A percentile compares a stretch with the other conserved stretches of the same genome.
Conservation (phyloP, 805 yeast species). For the Lipomyces kockii region DNA sequence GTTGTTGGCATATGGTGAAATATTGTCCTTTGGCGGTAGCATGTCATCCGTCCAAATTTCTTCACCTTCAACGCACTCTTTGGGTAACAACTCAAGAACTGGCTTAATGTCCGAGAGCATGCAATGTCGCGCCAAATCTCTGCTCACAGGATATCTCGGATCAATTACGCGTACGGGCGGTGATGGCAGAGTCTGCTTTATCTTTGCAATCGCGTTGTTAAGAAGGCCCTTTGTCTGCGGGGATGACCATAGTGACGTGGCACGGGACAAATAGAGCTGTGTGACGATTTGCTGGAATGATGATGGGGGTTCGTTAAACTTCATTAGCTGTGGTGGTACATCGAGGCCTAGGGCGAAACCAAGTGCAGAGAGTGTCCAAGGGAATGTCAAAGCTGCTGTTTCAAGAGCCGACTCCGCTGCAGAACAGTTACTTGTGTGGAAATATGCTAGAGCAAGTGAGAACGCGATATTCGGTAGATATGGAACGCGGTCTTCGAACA, state of each 20-base stretch:
- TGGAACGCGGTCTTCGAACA: slow-evolving; percentile 66
- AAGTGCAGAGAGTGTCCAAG: slow-evolving; percentile 59
- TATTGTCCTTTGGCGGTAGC: slow-evolving; percentile 38
- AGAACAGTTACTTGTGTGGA: slow-evolving; percentile 45
- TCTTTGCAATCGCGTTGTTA: slow-evolving; percentile 9
- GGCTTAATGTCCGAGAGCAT: slow-evolving; percentile 39
- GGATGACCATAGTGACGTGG: slow-evolving; percentile 37
- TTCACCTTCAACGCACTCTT: slow-evolving; percentile 28
- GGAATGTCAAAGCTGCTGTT: slow-evolving; percentile 60
- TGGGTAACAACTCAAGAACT: slow-evolving; percentile 35
- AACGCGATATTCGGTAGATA: slow-evolving; percentile 71
- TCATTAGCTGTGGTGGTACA: slow-evolving; percentile 23
- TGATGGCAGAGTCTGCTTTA: slow-evolving; percentile 8
- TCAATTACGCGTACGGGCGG: slow-evolving; percentile 21
- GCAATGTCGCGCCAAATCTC: slow-evolving; percentile 39
- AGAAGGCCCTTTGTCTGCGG: slow-evolving; percentile 31
- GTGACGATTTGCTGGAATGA: slow-evolving; percentile 35
- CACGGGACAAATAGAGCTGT: slow-evolving; percentile 36
- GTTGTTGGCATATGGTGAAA: slow-evolving; percentile 35
- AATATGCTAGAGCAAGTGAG: slow-evolving; percentile 67
- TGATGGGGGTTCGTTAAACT: slow-evolving; percentile 29
- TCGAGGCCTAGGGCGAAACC: slow-evolving; percentile 51
- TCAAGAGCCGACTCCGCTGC: slow-evolving; percentile 56
- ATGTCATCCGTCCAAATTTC: slow-evolving; percentile 39
- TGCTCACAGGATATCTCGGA: slow-evolving; percentile 23